Base-by-base conservation (phyloP, 805 yeast genomes). In the Starmerella ratchasimensis region DNA sequence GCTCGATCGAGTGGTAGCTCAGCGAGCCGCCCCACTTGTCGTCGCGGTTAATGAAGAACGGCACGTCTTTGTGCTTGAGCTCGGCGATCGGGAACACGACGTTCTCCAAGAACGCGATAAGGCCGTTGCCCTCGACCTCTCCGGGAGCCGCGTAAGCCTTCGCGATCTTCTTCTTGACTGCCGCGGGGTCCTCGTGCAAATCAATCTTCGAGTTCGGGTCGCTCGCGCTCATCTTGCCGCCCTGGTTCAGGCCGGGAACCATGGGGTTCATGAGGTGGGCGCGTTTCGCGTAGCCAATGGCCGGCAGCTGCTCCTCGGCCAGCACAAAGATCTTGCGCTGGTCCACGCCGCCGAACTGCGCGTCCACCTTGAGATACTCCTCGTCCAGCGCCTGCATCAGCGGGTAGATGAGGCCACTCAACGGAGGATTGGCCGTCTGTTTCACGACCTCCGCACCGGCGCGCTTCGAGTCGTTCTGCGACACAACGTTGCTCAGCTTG, bases 371-470 rank as follows among this genome's bases (percentile, higher is more conserved):
- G 54, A 90, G 71, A 59, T 77, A 76, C 55, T 90, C 78, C 62
- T 90, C 99, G 60, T 90, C 99, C 42, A 90, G 69, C 5, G 96
- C 96, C 65, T 90, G 99, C 99, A 90, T 90, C 56, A 93, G 71
- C 39, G 99, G 99, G 62, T 90, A 90, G 50, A 90, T 83, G 58
- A 90, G 72, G 7, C 98, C 98, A 28, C 88, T 74, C 42, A 90
- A 71, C 49, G 84, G 70, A 28, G 99, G 98, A 61, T 86, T 86
- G 26, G 82, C 75, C 33, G 86, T 96, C 65, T 90, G 98, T 59
- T 90, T 90, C 45, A 90, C 99, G 39, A 90, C 99, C 61, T 90
- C 99, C 9, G 99, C 97, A 59, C 99, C 99, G 2, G 99, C 99
- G 60, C 98, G 76, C 65, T 82, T 82, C 43, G 97, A 95, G 57